phyloP scores from a whole-genome alignment of 805 yeast species.

The Candida awuae region DNA sequence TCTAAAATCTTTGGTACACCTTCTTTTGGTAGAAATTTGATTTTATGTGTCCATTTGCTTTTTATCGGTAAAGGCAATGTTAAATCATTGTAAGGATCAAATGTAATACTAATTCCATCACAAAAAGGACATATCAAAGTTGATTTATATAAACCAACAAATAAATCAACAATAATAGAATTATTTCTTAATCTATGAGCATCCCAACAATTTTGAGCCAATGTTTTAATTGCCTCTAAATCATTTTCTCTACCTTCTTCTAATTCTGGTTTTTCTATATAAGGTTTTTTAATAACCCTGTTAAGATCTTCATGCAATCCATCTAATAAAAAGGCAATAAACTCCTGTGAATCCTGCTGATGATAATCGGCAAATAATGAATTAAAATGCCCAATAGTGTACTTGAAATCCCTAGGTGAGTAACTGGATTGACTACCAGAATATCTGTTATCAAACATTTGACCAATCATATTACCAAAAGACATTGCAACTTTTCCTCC shows the following conservation, averaged over 20 bases:
- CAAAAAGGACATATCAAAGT: slow-evolving; percentile 86
- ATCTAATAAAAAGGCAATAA: slow-evolving; percentile 78
- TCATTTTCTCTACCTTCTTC: slow-evolving; percentile 53
- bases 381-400: slow-evolving; percentile 69
- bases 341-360: slow-evolving; percentile 94
- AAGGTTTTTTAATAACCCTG: slow-evolving; percentile 74
- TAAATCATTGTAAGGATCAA: slow-evolving; percentile 88
- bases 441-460: slow-evolving; percentile 37
- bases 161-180: slow-evolving; percentile 75
- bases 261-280: slow-evolving; percentile 80
- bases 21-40: slow-evolving; percentile 54
- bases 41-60: slow-evolving; percentile 59
- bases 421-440: slow-evolving; percentile 19
- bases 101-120: slow-evolving; percentile 69
- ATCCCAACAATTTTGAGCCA: slow-evolving; percentile 76
- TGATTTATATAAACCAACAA: slow-evolving; percentile 86
- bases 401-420: slow-evolving; percentile 73
- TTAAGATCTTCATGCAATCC: slow-evolving; percentile 90
- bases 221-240: slow-evolving; percentile 40
- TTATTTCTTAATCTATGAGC: slow-evolving; percentile 75
- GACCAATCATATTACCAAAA: slow-evolving; percentile 61
- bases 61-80: slow-evolving; percentile 83
- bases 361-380: slow-evolving; percentile 70
- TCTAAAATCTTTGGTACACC: slow-evolving; percentile 48
- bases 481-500: slow-evolving; percentile 72